Evolutionary conservation across 768 basidiomycete genomes (phyloP), one percentile per base, ranked within the genome.

Genomic region (Paxillus involutus): DNA sequence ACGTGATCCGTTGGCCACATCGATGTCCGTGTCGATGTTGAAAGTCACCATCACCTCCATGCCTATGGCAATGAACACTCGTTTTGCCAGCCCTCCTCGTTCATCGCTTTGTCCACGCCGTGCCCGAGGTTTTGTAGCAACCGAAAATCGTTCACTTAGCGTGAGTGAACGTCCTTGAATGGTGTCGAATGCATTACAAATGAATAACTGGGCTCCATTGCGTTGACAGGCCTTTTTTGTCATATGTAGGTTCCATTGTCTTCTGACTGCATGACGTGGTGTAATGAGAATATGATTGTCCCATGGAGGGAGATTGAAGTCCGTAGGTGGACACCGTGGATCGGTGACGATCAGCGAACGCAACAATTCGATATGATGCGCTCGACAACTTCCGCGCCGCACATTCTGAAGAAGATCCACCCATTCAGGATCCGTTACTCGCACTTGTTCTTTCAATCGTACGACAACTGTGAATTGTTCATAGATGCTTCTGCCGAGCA

Each of bases 1-100:
- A 1, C 71, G 41, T 0, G 72, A 57, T 0, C 77, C 74, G 49
- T 77, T 78, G 1, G 74, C 67, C 0, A 79, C 35, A 39, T 78
- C 77, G 0, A 72, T 56, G 21, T 76, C 72, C 1, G 72, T 75
- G 21, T 75, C 66, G 3, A 77, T 53, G 44, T 77, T 79, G 45
- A 53, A 53, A 3, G 21, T 54, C 11, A 54, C 40, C 40, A 14
- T 54, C 11, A 54, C 40, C 40, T 53, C 10, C 47, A 54, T 44
- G 19, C 32, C 40, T 7, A 43, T 24, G 1, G 67, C 63, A 3
- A 42, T 65, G 53, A 3, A 74, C 55, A 1, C 17, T 33, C 30
- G 7, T 7, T 67, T 60, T 3, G 65, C 58, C 13, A 71, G 39
- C 32, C 32, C 43, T 46, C 7, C 36, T 4, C 24, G 12, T 13